phyloP scores from a whole-genome alignment of 306 rosid species.

The Abrus pulchellus region DNA sequence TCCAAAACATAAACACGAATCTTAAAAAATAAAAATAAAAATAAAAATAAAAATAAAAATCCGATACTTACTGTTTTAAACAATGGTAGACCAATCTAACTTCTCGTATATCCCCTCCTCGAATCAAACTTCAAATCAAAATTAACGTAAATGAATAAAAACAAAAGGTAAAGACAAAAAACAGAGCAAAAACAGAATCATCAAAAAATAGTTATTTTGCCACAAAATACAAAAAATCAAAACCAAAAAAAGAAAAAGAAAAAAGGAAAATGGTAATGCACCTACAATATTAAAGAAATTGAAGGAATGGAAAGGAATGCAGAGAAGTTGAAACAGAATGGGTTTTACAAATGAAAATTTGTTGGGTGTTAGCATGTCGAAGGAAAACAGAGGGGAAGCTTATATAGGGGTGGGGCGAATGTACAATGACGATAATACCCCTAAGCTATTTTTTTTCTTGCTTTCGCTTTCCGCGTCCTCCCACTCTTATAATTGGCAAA shows the following conservation, averaged over 20 bases:
- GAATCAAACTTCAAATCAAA: slow-evolving; percentile 8
- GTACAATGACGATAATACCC: slow-evolving; percentile 26
- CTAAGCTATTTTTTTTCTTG: neutral
- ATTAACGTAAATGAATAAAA: slow-evolving; percentile 14
- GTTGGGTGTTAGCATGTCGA: neutral
- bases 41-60: neutral
- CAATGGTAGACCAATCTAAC: neutral
- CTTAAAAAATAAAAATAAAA: neutral
- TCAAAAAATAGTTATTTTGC: neutral
- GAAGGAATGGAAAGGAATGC: slow-evolving; percentile 6
- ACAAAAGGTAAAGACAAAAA: neutral
- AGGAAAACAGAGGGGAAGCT: neutral
- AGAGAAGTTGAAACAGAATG: neutral
- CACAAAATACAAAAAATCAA: too few species aligned
- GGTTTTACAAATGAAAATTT: neutral
- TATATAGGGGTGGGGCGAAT: slow-evolving; percentile 13
- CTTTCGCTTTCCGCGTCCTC: neutral
- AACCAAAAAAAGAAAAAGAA: neutral
- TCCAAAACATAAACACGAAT: neutral
- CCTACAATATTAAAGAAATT: slow-evolving; percentile 11
- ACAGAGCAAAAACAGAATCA: neutral
- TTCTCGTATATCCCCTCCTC: neutral
- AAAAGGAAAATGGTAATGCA: neutral
- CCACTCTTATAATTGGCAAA: slow-evolving; percentile 8
- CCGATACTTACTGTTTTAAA: slow-evolving; percentile 37